Evolutionary conservation across 2,329 filamentous ascomycete genomes (phyloP).

Genomic region (Fusarium anthophilum): DNA sequence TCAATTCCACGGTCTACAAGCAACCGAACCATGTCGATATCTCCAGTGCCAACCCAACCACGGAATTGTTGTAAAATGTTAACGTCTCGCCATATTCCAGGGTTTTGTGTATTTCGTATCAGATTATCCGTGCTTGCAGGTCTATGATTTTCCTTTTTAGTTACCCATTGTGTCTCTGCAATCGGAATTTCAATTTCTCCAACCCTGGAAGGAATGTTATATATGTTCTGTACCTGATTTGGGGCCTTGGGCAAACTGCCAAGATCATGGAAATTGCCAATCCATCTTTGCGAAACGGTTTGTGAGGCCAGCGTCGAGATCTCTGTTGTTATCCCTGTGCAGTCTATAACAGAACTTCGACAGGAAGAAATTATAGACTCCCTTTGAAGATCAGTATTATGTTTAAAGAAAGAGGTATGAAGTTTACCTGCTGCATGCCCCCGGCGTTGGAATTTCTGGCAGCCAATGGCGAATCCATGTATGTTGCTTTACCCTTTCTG

Average conservation of each 20-base stretch:
- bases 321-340: not conserved
- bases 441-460: not conserved
- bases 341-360: not conserved
- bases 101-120: not conserved
- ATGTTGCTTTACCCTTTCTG: not conserved
- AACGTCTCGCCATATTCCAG: not conserved
- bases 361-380: not conserved
- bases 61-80: not conserved
- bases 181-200: not conserved
- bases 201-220: not conserved
- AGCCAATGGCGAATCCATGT: not conserved
- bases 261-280: not conserved
- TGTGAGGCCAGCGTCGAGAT: not conserved
- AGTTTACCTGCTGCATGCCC: not conserved
- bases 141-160: not conserved
- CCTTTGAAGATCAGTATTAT: not conserved
- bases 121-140: not conserved
- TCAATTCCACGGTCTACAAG: not conserved
- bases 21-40: not conserved
- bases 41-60: no score
- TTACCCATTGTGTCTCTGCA: not conserved
- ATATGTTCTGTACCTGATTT: no score
- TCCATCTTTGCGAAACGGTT: not conserved
- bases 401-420: fast-evolving
- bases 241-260: not conserved